Evolutionary conservation across 768 basidiomycete genomes (phyloP), one percentile per base, ranked within the genome.

Genomic region (Steccherinum ochraceum): DNA sequence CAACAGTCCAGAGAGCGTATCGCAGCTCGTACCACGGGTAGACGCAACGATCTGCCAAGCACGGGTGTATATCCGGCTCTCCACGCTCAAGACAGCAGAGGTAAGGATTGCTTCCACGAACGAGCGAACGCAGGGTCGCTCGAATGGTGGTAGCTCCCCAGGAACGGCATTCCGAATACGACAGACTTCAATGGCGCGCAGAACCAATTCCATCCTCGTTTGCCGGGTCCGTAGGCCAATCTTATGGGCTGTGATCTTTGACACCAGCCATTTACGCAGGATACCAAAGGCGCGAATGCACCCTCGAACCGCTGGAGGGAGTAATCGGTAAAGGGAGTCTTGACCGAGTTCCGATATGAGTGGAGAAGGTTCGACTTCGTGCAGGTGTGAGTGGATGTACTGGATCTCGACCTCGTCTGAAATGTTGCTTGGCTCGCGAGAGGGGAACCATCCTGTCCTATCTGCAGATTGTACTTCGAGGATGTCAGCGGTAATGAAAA

Each of bases 401-500:
- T 92, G 87, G 43, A 92, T 83, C 55, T 90, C 86, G n/a, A 83
- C 72, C 2, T 74, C 70, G 44, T 93, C 90, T 11, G 79, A 76
- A 44, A 70, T 64, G 0, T 73, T 67, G 13, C 66, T 67, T 0
- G 71, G 62, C n/a, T 91, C 89, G 48, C 80, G 72, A 25, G 69
- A 55, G 3, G 73, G 69, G 65, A 90, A 87, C 89, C 90, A 93
- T 2, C 86, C 90, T 2, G 79, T 83, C 25, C 82, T 79, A 62
- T 93, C 90, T 13, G 80, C 78, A 1, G 79, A 82, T 64, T 93
- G 90, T 0, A 89, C 79, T 64, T 93, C 90, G 10, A 93, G 73
- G 16, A 91, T 67, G 63, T 93, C 90, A 3, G 83, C 79, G 5
- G 86, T 82, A 40, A 83, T 72, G 58, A 89, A 85, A 30, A 93